phyloP scores from a whole-genome alignment of 768 basidiomycete species.

The Pholiota microspora region DNA sequence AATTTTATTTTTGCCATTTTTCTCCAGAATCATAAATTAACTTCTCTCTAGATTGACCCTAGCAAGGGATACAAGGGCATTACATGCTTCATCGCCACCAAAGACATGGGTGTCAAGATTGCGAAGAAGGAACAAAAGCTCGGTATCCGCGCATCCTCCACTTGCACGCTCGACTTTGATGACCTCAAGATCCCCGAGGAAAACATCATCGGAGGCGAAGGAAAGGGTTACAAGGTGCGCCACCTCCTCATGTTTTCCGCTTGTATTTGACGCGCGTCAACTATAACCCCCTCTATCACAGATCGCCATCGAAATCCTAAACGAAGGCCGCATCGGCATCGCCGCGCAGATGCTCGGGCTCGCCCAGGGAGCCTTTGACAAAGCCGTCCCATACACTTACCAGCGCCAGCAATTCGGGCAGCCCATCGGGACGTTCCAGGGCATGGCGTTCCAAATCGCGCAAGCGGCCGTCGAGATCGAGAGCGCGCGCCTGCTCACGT shows the following conservation, averaged over 20 bases:
- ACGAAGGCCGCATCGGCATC: conserved; percentile 97
- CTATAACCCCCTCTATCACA: neutral
- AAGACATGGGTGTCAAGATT: conserved; percentile 95
- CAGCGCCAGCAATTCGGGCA: conserved; percentile 94
- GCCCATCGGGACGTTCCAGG: conserved; percentile 91
- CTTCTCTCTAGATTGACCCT: conserved; percentile 59
- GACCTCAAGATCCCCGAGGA: conserved; percentile 81
- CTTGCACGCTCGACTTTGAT: conserved; percentile 93
- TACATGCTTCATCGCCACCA: conserved; percentile 94
- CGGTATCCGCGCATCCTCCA: conserved; percentile 94
- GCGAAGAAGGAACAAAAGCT: conserved; percentile 99
- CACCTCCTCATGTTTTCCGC: neutral
- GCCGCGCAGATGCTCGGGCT: conserved; percentile 99
- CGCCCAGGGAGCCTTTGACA: conserved; percentile 95
- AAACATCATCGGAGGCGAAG: conserved; percentile 90
- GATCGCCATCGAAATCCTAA: conserved; percentile 95
- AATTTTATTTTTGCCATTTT: conserved; percentile 3
- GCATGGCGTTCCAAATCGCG: conserved; percentile 94
- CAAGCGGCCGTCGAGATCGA: conserved; percentile 89
- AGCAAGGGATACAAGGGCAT: conserved; percentile 98
- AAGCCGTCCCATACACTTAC: conserved; percentile 93
- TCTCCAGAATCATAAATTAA: neutral
- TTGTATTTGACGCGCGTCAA: too few species aligned
- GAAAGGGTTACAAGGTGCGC: conserved; percentile 78
- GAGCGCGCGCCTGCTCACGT: conserved; percentile 85